These are phyloP conservation scores for Daldinia concentrica DNA, from an alignment of 495 filamentous ascomycete genomes.

Conservation along the genomic window DNA sequence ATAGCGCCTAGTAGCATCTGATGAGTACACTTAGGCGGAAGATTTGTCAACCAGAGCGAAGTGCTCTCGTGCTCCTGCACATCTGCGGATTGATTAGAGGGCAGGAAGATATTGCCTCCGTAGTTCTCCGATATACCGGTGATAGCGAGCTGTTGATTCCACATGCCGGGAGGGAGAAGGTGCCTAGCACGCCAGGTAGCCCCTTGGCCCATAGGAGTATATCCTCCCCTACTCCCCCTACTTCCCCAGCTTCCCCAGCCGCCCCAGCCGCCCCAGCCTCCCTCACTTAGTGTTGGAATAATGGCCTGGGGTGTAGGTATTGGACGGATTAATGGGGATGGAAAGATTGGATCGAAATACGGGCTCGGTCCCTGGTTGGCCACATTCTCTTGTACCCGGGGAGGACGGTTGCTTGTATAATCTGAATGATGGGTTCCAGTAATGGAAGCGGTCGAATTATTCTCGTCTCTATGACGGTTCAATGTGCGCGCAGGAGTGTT, in stretches of 20 bases:
- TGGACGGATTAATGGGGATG: background rate
- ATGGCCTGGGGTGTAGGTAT: too few relatives aligned
- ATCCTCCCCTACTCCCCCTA: too few relatives aligned
- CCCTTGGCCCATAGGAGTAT: conserved; percentile 5
- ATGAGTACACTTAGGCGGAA: conserved; percentile 43
- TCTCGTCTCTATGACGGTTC: background rate
- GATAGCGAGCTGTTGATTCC: background rate
- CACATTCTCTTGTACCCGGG: background rate
- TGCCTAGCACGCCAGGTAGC: background rate
- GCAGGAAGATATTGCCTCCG: conserved; percentile 41
- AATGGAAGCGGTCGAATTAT: background rate
- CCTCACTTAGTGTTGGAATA: background rate
- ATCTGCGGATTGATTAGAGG: conserved; percentile 44
- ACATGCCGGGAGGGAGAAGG: background rate
- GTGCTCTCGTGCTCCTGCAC: conserved; percentile 47
- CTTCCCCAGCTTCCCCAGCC: too few relatives aligned
- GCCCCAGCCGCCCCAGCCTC: too few relatives aligned
- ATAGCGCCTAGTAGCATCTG: conserved; percentile 43
- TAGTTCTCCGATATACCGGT: conserved; percentile 44
- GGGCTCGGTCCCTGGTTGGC: background rate
- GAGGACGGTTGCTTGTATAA: background rate
- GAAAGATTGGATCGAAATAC: background rate
- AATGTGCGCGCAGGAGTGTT: background rate
- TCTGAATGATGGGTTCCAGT: background rate
- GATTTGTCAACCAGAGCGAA: conserved; percentile 50